Conservation (phyloP, 2,329 filamentous ascomycete genomes). For the Dothideomycetes sp. region DNA sequence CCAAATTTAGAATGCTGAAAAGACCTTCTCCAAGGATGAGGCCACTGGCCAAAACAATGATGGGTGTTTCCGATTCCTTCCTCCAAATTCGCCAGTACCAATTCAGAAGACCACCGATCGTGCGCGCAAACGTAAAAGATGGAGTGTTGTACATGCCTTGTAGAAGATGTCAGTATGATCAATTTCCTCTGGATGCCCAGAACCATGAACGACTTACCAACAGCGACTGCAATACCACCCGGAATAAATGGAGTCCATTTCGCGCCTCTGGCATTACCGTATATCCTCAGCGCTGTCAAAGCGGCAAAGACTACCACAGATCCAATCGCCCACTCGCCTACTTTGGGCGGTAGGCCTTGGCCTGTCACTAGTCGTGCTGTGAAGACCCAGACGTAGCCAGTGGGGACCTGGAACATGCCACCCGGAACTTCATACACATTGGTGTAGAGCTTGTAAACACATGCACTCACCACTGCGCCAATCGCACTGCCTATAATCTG, state of each 20-base stretch:
- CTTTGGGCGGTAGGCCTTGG: conserved; percentile 74
- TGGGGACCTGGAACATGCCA: conserved; percentile 84
- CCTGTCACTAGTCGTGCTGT: conserved; percentile 89
- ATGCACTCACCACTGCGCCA: conserved; percentile 74
- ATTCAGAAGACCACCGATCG: conserved; percentile 63
- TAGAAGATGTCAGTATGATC: background rate
- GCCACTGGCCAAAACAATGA: conserved; percentile 83
- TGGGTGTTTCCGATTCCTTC: conserved; percentile 53
- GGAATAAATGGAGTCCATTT: conserved; percentile 69
- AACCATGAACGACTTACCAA: too few species aligned
- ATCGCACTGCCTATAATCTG: conserved; percentile 83
- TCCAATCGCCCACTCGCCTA: conserved; percentile 64
- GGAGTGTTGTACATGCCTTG: conserved; percentile 94
- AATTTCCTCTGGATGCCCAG: too few species aligned
- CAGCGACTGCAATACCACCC: conserved; percentile 89
- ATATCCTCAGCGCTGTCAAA: conserved; percentile 61
- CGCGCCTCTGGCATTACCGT: conserved; percentile 28
- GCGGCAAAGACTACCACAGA: conserved; percentile 64
- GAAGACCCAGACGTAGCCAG: conserved; percentile 95
- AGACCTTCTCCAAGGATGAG: conserved; percentile 89
- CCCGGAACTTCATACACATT: conserved; percentile 82
- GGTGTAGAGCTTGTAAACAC: conserved; percentile 84
- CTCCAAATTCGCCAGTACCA: conserved; percentile 63
- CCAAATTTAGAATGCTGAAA: conserved; percentile 79
- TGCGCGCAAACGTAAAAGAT: conserved; percentile 83